These are phyloP conservation scores for Physaria fendleri DNA, from an alignment of 345 rosid genomes.

Conservation along the genomic window DNA sequence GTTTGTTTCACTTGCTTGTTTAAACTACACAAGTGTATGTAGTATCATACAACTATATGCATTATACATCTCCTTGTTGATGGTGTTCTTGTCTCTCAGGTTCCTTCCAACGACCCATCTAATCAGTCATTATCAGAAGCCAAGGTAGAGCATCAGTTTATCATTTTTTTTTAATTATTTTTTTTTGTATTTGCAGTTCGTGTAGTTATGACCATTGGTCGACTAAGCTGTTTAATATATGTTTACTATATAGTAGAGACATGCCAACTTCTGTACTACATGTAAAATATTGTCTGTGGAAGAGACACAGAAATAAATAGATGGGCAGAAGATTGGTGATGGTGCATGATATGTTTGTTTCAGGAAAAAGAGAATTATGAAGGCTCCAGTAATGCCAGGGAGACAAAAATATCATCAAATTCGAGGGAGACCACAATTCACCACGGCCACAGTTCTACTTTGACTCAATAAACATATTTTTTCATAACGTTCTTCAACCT, in stretches of 20 bases:
- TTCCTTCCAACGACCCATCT: slow-evolving; percentile 53
- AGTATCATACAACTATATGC: not conserved
- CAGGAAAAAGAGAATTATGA: too few species aligned
- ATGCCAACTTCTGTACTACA: not conserved
- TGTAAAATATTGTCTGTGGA: not conserved
- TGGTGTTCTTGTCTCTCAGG: slow-evolving; percentile 37
- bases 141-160: slow-evolving; percentile 40
- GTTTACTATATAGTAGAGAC: not conserved
- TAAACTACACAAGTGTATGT: not conserved
- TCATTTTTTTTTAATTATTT: not conserved
- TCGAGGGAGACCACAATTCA: slow-evolving; percentile 99
- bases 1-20: not conserved
- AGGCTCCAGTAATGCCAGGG: too few species aligned
- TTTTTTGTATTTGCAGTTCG: not conserved
- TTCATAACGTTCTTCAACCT: slow-evolving; percentile 95
- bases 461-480: slow-evolving; percentile 91
- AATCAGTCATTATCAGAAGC: slow-evolving; percentile 39
- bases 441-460: slow-evolving; percentile 96
- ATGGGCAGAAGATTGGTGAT: not conserved
- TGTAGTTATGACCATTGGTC: not conserved
- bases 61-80: slow-evolving; percentile 1
- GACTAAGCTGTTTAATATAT: not conserved
- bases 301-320: not conserved
- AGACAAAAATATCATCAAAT: slow-evolving; percentile 94
- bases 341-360: too few species aligned